phyloP scores from a whole-genome alignment of 495 filamentous ascomycete species.

The Geoglossum glabrum region DNA sequence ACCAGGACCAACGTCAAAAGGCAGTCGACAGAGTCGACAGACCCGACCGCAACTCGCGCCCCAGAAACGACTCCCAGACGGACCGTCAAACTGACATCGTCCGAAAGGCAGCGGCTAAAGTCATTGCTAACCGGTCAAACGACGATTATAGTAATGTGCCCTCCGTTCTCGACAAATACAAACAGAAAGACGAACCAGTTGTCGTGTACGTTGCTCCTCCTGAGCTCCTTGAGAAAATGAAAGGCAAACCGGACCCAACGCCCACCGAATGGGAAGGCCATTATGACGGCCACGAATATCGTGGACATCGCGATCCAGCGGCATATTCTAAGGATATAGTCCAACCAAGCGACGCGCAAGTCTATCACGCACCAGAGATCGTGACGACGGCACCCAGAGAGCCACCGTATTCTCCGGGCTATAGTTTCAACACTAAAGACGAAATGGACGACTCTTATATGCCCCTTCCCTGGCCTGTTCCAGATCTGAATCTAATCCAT shows the following conservation, averaged over 20 bases:
- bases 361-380: conserved; percentile 8
- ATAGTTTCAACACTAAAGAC: conserved; percentile 11
- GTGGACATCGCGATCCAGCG: neutral
- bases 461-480: conserved; percentile 29
- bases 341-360: conserved; percentile 4
- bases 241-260: conserved; percentile 5
- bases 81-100: neutral
- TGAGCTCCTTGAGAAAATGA: conserved; percentile 9
- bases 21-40: neutral
- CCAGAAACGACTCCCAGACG: neutral
- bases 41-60: neutral
- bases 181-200: conserved; percentile 12
- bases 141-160: conserved; percentile 2
- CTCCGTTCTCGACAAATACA: conserved; percentile 8
- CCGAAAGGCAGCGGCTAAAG: neutral
- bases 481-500: conserved; percentile 26
- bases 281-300: neutral
- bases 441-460: conserved; percentile 10
- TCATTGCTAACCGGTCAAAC: neutral
- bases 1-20: neutral
- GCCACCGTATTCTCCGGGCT: conserved; percentile 7
- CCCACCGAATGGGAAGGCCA: conserved; percentile 8
- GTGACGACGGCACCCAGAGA: conserved; percentile 12
- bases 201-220: conserved; percentile 13
- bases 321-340: neutral